phyloP scores from a whole-genome alignment of 1,284 basidiomycete species.

The Puccinia triticina region DNA sequence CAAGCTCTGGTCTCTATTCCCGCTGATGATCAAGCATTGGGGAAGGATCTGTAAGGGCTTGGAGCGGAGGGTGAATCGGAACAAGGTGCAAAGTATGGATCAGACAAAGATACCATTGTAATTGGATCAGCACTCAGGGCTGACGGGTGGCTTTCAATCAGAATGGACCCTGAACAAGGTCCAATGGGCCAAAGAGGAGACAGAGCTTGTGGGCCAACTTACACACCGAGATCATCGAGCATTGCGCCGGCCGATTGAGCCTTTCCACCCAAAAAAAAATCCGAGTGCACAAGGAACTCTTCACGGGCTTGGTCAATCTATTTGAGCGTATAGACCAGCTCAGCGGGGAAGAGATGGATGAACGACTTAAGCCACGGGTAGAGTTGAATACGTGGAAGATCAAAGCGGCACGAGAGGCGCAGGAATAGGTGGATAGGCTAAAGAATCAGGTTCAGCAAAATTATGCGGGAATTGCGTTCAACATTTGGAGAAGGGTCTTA shows the following conservation, averaged over 20 bases:
- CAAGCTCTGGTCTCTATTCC: conserved; percentile 71
- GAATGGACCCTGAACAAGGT: conserved; percentile 23
- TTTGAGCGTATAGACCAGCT: conserved; percentile 60
- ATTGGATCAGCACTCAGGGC: conserved; percentile 42
- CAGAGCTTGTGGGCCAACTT: conserved; percentile 29
- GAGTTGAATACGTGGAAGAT: conserved; percentile 75
- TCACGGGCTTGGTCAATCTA: conserved; percentile 5
- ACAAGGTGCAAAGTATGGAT: conserved; percentile 83
- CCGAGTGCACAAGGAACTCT: conserved; percentile 37
- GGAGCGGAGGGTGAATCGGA: conserved; percentile 80
- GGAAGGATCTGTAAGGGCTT: conserved; percentile 80
- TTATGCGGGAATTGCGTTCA: conserved; percentile 63
- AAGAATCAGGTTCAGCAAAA: conserved; percentile 73
- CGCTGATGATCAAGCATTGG: conserved; percentile 80
- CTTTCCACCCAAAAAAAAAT: conserved; percentile 28
- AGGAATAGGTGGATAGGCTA: conserved; percentile 75
- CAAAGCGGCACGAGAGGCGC: conserved; percentile 69
- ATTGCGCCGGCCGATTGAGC: conserved; percentile 8
- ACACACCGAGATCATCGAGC: conserved; percentile 38
- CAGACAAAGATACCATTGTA: conserved; percentile 59
- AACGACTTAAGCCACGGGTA: conserved; percentile 75
- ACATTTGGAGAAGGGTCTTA: conserved; percentile 53
- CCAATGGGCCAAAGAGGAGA: conserved; percentile 36
- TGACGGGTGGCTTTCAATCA: conserved; percentile 8
- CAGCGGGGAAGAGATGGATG: conserved; percentile 80